These are phyloP conservation scores for Zoysia pacifica DNA, from an alignment of 176 grass and related monocot species.

Conservation along the genomic window DNA sequence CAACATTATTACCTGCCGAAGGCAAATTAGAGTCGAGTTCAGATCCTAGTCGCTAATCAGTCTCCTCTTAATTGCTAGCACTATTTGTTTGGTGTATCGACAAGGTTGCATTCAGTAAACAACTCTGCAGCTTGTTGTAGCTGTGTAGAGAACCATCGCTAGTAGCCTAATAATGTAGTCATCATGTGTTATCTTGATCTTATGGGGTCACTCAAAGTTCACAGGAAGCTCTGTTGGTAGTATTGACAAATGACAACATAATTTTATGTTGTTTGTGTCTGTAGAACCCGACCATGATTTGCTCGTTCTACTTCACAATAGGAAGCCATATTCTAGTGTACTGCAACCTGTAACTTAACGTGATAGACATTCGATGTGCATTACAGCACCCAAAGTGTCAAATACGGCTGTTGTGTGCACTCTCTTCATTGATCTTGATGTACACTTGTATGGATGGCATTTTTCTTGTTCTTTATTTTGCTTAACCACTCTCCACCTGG, in stretches of 20 bases:
- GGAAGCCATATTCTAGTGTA: not conserved
- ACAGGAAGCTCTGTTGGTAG: conserved; percentile 25
- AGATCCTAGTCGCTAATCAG: not conserved
- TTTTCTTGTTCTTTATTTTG: conserved; percentile 18
- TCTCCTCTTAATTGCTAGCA: conserved; percentile 3
- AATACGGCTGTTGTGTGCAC: conserved; percentile 28
- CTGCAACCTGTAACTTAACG: not conserved
- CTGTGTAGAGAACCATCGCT: conserved; percentile 17
- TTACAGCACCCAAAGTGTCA: conserved; percentile 1
- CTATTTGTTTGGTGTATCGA: conserved; percentile 14
- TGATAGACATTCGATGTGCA: conserved; percentile 25
- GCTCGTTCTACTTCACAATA: conserved; percentile 3
- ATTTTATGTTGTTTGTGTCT: conserved; percentile 26
- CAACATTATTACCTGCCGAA: not conserved
- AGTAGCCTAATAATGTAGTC: conserved; percentile 23
- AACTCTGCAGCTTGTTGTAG: conserved; percentile 40
- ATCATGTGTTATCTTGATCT: conserved; percentile 24
- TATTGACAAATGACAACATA: not conserved
- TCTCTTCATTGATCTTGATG: conserved; percentile 25
- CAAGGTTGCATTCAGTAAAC: conserved; percentile 48
- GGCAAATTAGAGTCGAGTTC: not conserved
- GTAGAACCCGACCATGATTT: conserved; percentile 36
- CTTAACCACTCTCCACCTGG: not conserved
- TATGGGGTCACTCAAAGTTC: conserved; percentile 7
- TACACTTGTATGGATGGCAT: conserved; percentile 30